These are phyloP conservation scores for Leccinum truebloodii DNA, from an alignment of 768 basidiomycete species.

Conservation along the genomic window DNA sequence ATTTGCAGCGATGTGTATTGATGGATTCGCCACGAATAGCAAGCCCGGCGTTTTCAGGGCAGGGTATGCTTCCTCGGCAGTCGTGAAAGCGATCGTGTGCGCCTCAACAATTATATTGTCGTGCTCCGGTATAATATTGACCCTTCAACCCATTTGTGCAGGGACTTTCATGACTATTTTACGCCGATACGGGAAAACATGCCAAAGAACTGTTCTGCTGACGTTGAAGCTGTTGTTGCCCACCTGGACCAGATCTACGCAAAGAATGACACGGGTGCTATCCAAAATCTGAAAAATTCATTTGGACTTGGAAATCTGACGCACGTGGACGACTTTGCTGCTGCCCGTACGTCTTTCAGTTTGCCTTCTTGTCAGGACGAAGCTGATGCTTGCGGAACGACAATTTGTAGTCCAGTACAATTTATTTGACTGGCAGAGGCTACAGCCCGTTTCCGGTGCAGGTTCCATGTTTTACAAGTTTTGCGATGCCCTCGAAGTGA, in stretches of 20 bases:
- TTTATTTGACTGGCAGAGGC: slow-evolving; percentile 66
- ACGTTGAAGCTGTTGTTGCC: slow-evolving; percentile 62
- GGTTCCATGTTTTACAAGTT: slow-evolving; percentile 39
- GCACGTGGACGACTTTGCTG: slow-evolving; percentile 68
- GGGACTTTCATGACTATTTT: slow-evolving; percentile 51
- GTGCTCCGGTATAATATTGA: neutral
- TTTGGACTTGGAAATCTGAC: slow-evolving; percentile 59
- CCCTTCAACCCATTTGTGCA: slow-evolving; percentile 5
- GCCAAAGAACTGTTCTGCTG: slow-evolving; percentile 73
- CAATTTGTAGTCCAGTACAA: slow-evolving; percentile 45
- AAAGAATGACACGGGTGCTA: slow-evolving; percentile 44
- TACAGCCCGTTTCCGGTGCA: slow-evolving; percentile 54
- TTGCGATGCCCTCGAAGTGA: slow-evolving; percentile 41
- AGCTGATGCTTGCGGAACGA: slow-evolving; percentile 22
- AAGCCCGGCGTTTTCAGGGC: slow-evolving; percentile 42
- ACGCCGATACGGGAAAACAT: slow-evolving; percentile 69
- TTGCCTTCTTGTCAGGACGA: neutral
- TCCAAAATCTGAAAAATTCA: slow-evolving; percentile 52
- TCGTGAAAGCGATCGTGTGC: slow-evolving; percentile 46
- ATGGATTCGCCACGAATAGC: slow-evolving; percentile 24
- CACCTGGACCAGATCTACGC: slow-evolving; percentile 61
- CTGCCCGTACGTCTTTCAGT: slow-evolving; percentile 42
- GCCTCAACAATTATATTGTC: slow-evolving; percentile 14
- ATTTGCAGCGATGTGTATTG: neutral
- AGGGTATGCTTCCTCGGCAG: slow-evolving; percentile 47